These are phyloP conservation scores for Prunus persica DNA, from an alignment of 306 rosid genomes.

Conservation along the genomic window Prunus_persica_NCBIv2 NC_034013.1:16891001-16891500, in stretches of 20 bases:
- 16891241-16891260: no score
- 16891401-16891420: not conserved
- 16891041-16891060: slow-evolving; percentile 26
- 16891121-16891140: not conserved
- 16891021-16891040: not conserved
- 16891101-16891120: no score
- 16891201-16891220: not conserved
- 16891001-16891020: not conserved
- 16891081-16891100: no score
- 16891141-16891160: not conserved
- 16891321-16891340: not conserved
- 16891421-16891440: no score
- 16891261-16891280: not conserved
- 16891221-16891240: not conserved
- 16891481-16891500: not conserved
- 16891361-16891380: not conserved
- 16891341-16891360: not conserved
- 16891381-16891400: not conserved
- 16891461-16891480: no score
- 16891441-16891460: no score
- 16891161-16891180: not conserved
- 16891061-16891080: slow-evolving; percentile 2
- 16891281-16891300: not conserved
- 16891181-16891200: not conserved
- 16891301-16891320: not conserved